These are phyloP conservation scores for Alternaria sp. DNA, from an alignment of 2,329 filamentous ascomycete species.

Conservation along the genomic window DNA sequence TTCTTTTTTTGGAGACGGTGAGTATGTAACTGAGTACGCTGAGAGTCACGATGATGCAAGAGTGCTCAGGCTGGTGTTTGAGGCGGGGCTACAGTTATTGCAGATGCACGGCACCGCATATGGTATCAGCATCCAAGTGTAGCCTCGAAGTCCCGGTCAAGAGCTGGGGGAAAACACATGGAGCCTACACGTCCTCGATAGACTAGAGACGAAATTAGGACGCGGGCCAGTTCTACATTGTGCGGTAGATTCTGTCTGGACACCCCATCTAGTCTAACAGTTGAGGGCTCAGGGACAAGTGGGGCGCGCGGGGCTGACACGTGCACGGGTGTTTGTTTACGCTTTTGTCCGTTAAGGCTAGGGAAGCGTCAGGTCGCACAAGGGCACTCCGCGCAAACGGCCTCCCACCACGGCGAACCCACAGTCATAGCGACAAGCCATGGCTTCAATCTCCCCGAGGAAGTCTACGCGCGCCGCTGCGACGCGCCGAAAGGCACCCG, in stretches of 20 bases:
- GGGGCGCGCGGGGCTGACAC: slow-evolving; percentile 26
- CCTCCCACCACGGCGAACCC: slow-evolving; percentile 19
- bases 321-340: slow-evolving; percentile 32
- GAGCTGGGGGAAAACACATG: neutral
- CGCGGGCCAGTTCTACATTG: neutral
- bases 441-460: slow-evolving; percentile 55
- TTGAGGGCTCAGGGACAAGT: slow-evolving; percentile 1
- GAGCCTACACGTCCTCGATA: neutral
- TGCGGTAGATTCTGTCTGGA: neutral
- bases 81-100: neutral
- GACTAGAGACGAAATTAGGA: neutral
- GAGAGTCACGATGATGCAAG: neutral
- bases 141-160: neutral
- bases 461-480: slow-evolving; percentile 69
- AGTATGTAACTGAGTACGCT: neutral
- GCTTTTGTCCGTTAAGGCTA: slow-evolving; percentile 27
- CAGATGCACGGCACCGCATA: neutral
- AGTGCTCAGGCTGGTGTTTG: neutral
- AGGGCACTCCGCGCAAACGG: slow-evolving; percentile 15
- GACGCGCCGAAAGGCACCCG: slow-evolving; percentile 71
- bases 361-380: slow-evolving; percentile 17
- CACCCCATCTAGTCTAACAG: neutral
- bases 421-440: slow-evolving; percentile 33
- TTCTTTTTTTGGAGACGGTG: neutral
- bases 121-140: neutral